Conservation (phyloP, 306 rosid genomes). For the Malus domestica region ASM211411v1 NC_041794.1:32436001-32436500, state of each 20-base stretch:
- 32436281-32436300: neutral
- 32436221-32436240: neutral
- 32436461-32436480: no score
- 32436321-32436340: neutral
- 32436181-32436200: conserved; percentile 32
- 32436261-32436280: neutral
- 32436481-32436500: no score
- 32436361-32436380: neutral
- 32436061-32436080: conserved; percentile 83
- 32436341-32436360: neutral
- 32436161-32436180: conserved; percentile 56
- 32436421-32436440: no score
- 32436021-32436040: conserved; percentile 89
- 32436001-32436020: conserved; percentile 74
- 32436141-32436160: conserved; percentile 68
- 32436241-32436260: neutral
- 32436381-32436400: neutral
- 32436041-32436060: conserved; percentile 84
- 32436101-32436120: conserved; percentile 82
- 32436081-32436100: conserved; percentile 57
- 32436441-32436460: no score
- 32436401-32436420: no score
- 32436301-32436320: neutral
- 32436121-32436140: conserved; percentile 80
- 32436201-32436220: neutral